These are phyloP conservation scores for Ustilago xerochloae DNA, from an alignment of 1,284 basidiomycete species.

Conservation along the genomic window DNA sequence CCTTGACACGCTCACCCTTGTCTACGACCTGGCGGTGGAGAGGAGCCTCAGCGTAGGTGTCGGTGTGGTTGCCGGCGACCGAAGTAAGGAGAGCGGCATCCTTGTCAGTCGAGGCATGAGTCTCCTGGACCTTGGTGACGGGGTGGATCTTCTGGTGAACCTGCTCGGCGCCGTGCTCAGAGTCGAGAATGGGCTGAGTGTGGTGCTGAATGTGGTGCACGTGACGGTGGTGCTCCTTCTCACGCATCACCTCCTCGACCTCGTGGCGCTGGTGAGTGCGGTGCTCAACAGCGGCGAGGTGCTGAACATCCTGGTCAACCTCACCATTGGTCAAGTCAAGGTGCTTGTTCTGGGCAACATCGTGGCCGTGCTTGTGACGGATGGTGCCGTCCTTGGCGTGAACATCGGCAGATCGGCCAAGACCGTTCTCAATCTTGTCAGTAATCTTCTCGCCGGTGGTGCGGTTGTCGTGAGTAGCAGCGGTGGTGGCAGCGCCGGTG, in stretches of 20 bases:
- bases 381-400: slow-evolving; percentile 44
- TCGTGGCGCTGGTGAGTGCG: slow-evolving; percentile 66
- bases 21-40: slow-evolving; percentile 64
- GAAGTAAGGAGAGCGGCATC: slow-evolving; percentile 64
- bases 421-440: slow-evolving; percentile 45
- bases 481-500: slow-evolving; percentile 7
- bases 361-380: slow-evolving; percentile 51
- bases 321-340: slow-evolving; percentile 61
- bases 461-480: slow-evolving; percentile 5
- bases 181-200: slow-evolving; percentile 66
- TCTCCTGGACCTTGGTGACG: slow-evolving; percentile 60
- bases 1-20: slow-evolving; percentile 66
- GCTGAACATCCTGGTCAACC: slow-evolving; percentile 67
- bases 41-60: slow-evolving; percentile 54
- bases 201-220: slow-evolving; percentile 68
- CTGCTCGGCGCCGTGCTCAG: slow-evolving; percentile 64
- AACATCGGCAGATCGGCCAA: slow-evolving; percentile 46
- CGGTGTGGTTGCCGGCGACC: slow-evolving; percentile 60
- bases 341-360: slow-evolving; percentile 35
- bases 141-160: slow-evolving; percentile 60
- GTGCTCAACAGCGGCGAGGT: slow-evolving; percentile 65
- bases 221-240: slow-evolving; percentile 67
- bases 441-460: slow-evolving; percentile 31
- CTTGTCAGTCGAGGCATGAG: slow-evolving; percentile 67
- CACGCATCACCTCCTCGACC: slow-evolving; percentile 66